Conservation (phyloP, 129 eudicot genomes). For the Escallonia herrerae region DNA sequence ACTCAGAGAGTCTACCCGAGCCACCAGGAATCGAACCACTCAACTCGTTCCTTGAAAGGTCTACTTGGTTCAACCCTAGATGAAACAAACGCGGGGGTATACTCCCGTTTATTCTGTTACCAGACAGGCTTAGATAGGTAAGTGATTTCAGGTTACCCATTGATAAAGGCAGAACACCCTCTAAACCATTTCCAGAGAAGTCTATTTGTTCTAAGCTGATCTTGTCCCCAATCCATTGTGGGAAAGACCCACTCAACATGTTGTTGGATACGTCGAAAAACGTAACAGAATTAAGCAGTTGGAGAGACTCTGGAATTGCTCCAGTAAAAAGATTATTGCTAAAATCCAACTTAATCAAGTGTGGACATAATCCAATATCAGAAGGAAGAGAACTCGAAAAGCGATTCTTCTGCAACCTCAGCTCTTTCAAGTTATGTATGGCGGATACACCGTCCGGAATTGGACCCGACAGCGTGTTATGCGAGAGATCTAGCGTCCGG, state of each 20-base stretch:
- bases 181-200: conserved; percentile 57
- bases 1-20: conserved; percentile 45
- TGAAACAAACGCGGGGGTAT: conserved; percentile 68
- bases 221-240: conserved; percentile 49
- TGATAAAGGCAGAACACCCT: conserved; percentile 47
- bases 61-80: conserved; percentile 54
- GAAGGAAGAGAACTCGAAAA: conserved; percentile 60
- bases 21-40: conserved; percentile 64
- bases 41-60: conserved; percentile 60
- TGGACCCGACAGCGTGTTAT: conserved; percentile 48
- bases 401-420: conserved; percentile 52
- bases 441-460: conserved; percentile 50
- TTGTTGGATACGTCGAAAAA: conserved; percentile 51
- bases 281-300: conserved; percentile 32
- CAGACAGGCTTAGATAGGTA: conserved; percentile 41
- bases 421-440: conserved; percentile 68
- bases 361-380: conserved; percentile 75
- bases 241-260: conserved; percentile 57
- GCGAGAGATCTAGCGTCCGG: conserved; percentile 70
- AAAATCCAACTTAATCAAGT: conserved; percentile 53
- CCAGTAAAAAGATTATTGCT: conserved; percentile 55
- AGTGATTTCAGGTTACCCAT: conserved; percentile 47
- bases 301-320: conserved; percentile 48
- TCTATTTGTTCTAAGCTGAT: conserved; percentile 53
- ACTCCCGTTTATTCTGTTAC: conserved; percentile 53